A percentile compares a stretch with the other conserved stretches of the same genome.
These are phyloP conservation scores for Nigrospora osmanthi DNA, from an alignment of 2,329 filamentous ascomycete genomes.

Conservation along the genomic window DNA sequence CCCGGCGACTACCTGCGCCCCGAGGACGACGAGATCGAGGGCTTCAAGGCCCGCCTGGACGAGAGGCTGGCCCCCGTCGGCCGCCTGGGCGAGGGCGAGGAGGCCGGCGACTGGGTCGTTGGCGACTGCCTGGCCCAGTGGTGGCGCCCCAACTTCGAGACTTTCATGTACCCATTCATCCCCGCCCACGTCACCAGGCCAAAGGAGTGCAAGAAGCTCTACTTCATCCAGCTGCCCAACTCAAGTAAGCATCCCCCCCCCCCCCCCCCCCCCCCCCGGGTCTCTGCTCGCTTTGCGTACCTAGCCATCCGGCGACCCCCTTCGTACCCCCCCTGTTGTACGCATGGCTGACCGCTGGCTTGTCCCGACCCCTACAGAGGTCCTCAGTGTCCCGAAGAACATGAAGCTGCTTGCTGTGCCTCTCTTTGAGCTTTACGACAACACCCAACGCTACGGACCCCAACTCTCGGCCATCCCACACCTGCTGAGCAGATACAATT, in stretches of 20 bases:
- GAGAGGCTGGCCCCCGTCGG: constrained; percentile 91
- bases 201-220: constrained; percentile 99
- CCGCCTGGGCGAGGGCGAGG: constrained; percentile 75
- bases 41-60: constrained; percentile 91
- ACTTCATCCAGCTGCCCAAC: constrained; percentile 89
- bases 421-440: constrained; percentile 96
- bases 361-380: constrained; percentile 49
- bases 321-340: not conserved
- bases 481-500: constrained; percentile 89
- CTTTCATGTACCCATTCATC: constrained; percentile 98
- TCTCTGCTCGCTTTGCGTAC: not conserved
- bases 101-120: constrained; percentile 82
- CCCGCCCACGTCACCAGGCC: constrained; percentile 92
- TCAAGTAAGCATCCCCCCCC: constrained; percentile 55
- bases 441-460: constrained; percentile 87
- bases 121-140: constrained; percentile 94
- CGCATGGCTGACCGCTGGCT: not conserved
- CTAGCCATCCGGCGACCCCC: not conserved
- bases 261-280: not conserved
- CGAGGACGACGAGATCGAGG: constrained; percentile 83
- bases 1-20: constrained; percentile 90
- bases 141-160: constrained; percentile 99
- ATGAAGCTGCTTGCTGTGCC: constrained; percentile 98
- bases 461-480: constrained; percentile 96
- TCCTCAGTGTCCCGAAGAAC: constrained; percentile 95